These are phyloP conservation scores for Sicyos baderoa DNA, from an alignment of 306 rosid species.

Conservation along the genomic window DNA sequence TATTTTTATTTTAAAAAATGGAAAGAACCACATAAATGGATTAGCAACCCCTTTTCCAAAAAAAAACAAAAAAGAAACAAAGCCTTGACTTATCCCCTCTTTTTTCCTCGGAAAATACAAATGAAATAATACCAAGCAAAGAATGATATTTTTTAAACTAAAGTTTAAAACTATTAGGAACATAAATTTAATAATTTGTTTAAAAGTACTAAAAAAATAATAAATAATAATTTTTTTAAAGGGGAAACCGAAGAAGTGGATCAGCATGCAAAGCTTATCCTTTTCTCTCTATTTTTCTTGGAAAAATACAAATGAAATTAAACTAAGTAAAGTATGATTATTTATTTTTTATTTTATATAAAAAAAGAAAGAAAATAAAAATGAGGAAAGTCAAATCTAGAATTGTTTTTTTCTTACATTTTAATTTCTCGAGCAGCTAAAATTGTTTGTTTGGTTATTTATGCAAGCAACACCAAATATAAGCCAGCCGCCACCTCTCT, in stretches of 20 bases:
- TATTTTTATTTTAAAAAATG: background rate
- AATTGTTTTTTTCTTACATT: slow-evolving; percentile 15
- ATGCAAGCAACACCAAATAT: slow-evolving; percentile 53
- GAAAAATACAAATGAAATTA: background rate
- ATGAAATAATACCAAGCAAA: too few species aligned
- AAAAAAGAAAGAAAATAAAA: background rate
- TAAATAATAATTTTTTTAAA: too few species aligned
- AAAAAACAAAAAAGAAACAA: too few species aligned
- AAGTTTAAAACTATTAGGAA: too few species aligned
- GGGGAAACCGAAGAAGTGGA: background rate
- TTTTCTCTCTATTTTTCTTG: background rate
- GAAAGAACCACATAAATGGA: background rate
- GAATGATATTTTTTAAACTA: too few species aligned
- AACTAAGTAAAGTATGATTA: background rate
- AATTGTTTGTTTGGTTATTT: slow-evolving; percentile 47
- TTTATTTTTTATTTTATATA: too few species aligned
- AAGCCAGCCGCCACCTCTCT: slow-evolving; percentile 30
- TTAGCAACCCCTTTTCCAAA: too few species aligned
- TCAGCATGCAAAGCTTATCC: background rate
- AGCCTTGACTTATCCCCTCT: too few species aligned
- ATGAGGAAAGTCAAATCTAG: slow-evolving; percentile 43
- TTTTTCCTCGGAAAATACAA: too few species aligned
- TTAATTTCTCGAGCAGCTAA: slow-evolving; percentile 43
- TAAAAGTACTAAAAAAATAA: too few species aligned
- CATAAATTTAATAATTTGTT: too few species aligned